phyloP scores from a whole-genome alignment of 1,284 basidiomycete species.

The Vanrija sp. region DNA sequence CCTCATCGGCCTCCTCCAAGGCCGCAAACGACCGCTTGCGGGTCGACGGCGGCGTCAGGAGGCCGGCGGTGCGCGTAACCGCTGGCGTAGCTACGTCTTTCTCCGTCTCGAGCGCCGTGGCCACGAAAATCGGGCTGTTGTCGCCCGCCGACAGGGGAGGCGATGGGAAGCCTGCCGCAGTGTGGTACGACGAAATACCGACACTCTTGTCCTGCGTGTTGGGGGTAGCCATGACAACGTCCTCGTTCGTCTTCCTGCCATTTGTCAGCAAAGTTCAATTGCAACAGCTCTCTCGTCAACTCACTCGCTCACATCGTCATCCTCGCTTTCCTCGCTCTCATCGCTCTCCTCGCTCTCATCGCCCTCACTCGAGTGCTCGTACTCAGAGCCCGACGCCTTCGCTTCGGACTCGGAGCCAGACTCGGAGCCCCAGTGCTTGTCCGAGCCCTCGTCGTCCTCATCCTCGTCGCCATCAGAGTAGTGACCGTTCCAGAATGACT shows the following conservation, averaged over 20 bases:
- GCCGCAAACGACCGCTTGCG: not conserved
- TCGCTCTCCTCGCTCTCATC: not conserved
- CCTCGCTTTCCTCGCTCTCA: not conserved
- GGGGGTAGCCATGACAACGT: not conserved
- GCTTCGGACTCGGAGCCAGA: not conserved
- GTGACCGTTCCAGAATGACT: not conserved
- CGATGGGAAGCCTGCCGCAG: not conserved
- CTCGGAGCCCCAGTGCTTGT: not conserved
- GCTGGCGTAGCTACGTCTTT: not conserved
- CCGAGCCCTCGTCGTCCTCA: not conserved
- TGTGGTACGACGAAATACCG: not conserved
- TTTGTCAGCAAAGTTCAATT: too few relatives aligned
- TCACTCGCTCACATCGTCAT: not conserved
- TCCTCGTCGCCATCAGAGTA: not conserved
- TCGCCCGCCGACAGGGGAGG: not conserved
- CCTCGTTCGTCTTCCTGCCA: not conserved
- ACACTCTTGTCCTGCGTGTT: not conserved
- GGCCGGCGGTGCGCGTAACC: not conserved
- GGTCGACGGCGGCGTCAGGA: not conserved
- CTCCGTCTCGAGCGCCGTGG: not conserved
- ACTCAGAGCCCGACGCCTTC: slow-evolving; percentile 1
- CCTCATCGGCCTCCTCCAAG: not conserved
- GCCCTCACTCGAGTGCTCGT: not conserved
- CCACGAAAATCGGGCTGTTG: not conserved
- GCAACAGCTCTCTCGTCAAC: too few relatives aligned